A percentile compares a stretch with the other conserved stretches of the same genome.
Conservation (phyloP, 1,284 basidiomycete species). For the Phellinidium pouzarii region DNA sequence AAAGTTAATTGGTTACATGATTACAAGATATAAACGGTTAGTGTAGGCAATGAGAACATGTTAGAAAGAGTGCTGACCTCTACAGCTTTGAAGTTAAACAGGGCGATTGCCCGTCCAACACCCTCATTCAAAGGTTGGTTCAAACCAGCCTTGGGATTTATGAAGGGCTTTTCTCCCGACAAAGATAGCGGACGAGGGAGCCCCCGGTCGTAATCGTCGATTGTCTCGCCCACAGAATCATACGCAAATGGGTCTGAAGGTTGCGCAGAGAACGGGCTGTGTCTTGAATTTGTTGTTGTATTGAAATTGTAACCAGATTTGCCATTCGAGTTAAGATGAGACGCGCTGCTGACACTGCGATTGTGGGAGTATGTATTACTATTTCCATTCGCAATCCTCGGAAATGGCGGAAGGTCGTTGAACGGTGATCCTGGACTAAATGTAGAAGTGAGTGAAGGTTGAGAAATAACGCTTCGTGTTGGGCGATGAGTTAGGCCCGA, state of each 20-base stretch:
- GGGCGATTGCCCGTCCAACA: slow-evolving; percentile 68
- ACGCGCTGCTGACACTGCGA: slow-evolving; percentile 1
- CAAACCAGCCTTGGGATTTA: slow-evolving; percentile 45
- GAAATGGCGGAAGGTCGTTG: slow-evolving; percentile 29
- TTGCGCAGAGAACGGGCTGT: slow-evolving; percentile 9
- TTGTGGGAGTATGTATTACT: neutral
- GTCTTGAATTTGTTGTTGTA: neutral
- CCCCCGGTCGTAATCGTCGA: slow-evolving; percentile 23
- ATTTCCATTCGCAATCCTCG: slow-evolving; percentile 19
- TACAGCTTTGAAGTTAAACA: slow-evolving; percentile 71
- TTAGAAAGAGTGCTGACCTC: slow-evolving; percentile 40
- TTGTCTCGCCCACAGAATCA: neutral
- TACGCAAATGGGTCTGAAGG: slow-evolving; percentile 5
- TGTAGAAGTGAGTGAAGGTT: slow-evolving; percentile 1
- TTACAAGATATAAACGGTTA: neutral
- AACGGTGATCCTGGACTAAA: slow-evolving; percentile 30
- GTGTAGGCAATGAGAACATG: slow-evolving; percentile 1
- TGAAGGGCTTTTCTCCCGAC: slow-evolving; percentile 27
- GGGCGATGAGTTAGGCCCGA: slow-evolving; percentile 19
- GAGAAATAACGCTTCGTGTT: slow-evolving; percentile 35
- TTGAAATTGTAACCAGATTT: neutral
- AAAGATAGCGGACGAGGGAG: slow-evolving; percentile 18
- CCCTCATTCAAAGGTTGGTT: slow-evolving; percentile 47
- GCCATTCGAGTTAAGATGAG: neutral
- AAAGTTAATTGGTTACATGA: too few relatives aligned